phyloP scores from a whole-genome alignment of 2,329 filamentous ascomycete genomes.

The Rutstroemia sp. region DNA sequence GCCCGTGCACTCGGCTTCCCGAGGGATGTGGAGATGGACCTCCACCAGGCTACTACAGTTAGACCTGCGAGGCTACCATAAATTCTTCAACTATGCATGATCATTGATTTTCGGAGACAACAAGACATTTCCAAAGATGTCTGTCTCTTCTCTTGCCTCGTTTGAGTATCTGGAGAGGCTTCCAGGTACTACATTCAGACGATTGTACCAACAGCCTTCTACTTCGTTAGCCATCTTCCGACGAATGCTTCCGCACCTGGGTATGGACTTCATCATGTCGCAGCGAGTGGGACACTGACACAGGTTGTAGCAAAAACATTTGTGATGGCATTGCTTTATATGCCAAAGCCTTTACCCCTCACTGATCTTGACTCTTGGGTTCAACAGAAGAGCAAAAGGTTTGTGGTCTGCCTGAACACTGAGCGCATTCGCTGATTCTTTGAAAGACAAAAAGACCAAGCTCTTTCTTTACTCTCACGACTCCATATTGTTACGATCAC shows the following conservation, averaged over 20 bases:
- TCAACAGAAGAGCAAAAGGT: slow-evolving; percentile 56
- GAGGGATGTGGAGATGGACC: not conserved
- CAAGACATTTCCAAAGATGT: slow-evolving; percentile 24
- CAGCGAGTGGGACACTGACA: slow-evolving; percentile 13
- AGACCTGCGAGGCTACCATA: not conserved
- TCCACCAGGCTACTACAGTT: not conserved
- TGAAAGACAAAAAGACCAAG: slow-evolving; percentile 70
- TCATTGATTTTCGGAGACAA: not conserved
- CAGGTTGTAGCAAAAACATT: slow-evolving; percentile 70
- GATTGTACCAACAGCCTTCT: slow-evolving; percentile 92
- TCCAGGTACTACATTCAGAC: slow-evolving; percentile 80
- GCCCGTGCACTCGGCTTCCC: not conserved
- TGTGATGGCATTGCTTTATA: slow-evolving; percentile 92
- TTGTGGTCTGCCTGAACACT: slow-evolving; percentile 18
- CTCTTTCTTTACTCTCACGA: slow-evolving; percentile 70
- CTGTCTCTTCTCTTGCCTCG: slow-evolving; percentile 47
- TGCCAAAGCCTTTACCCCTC: slow-evolving; percentile 72
- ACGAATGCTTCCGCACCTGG: slow-evolving; percentile 90
- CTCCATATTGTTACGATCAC: slow-evolving; percentile 79
- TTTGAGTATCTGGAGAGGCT: slow-evolving; percentile 92
- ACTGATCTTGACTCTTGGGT: slow-evolving; percentile 82
- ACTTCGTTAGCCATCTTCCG: slow-evolving; percentile 93
- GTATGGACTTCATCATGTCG: slow-evolving; percentile 40
- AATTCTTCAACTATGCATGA: not conserved
- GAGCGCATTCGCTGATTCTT: slow-evolving; percentile 10